A percentile compares a stretch with the other conserved stretches of the same genome.
Evolutionary conservation across 352 stramenopile genomes (phyloP).

Genomic region (Globisporangium yorkense): DNA sequence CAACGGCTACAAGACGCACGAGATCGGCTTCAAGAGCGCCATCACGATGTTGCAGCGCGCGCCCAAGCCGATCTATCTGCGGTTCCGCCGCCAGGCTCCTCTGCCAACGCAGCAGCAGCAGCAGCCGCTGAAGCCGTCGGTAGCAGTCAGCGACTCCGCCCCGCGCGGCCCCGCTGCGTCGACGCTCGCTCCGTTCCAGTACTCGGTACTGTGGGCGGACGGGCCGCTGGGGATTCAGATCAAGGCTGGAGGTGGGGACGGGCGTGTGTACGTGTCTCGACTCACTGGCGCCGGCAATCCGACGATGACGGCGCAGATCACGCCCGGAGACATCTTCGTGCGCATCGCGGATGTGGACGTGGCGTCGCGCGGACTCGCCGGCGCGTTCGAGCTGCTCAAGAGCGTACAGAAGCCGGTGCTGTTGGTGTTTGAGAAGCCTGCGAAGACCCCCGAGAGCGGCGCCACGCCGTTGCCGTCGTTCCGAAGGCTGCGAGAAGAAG

Average conservation of each 20-base stretch:
- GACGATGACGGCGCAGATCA: constrained; percentile 43
- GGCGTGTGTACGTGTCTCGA: constrained; percentile 63
- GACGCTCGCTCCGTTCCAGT: constrained; percentile 34
- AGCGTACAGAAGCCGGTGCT: constrained; percentile 76
- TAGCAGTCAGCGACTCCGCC: neutral
- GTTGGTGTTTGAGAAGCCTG: constrained; percentile 58
- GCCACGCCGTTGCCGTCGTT: constrained; percentile 43
- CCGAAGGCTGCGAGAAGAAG: constrained; percentile 45
- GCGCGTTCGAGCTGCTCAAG: constrained; percentile 72
- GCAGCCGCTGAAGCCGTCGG: neutral
- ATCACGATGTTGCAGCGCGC: constrained; percentile 69
- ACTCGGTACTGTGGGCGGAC: constrained; percentile 69
- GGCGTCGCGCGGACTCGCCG: constrained; percentile 58
- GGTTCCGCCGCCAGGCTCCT: constrained; percentile 38
- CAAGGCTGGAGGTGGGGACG: constrained; percentile 45
- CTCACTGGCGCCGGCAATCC: constrained; percentile 60
- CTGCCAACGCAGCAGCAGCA: constrained; percentile 11
- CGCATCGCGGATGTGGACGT: constrained; percentile 69
- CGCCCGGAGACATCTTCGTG: constrained; percentile 69
- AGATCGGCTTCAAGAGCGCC: constrained; percentile 75
- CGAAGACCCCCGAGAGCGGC: constrained; percentile 4
- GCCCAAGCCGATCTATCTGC: constrained; percentile 69
- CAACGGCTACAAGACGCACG: constrained; percentile 64
- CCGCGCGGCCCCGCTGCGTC: constrained; percentile 3
- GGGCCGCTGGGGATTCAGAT: constrained; percentile 82